Conservation (phyloP, 2,329 filamentous ascomycete species). For the Verticillium zaregamsianum region DNA sequence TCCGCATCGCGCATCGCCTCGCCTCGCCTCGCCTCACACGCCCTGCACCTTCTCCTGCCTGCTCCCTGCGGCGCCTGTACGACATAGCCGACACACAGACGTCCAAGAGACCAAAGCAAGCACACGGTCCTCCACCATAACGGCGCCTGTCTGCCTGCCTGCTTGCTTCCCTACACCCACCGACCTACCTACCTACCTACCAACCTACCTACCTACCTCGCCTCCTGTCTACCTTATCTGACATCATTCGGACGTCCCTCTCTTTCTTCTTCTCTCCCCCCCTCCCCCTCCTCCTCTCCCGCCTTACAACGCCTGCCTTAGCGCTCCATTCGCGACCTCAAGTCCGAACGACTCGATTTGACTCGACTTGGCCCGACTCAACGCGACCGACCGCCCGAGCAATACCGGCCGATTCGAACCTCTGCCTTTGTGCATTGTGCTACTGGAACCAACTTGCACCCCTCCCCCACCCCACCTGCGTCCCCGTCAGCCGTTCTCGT, state of each 20-base stretch:
- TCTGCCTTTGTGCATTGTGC: neutral
- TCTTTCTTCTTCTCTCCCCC: neutral
- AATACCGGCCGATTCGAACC: neutral
- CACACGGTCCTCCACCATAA: neutral
- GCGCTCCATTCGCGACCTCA: neutral
- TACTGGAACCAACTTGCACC: neutral
- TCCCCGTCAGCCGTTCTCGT: neutral
- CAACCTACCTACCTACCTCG: neutral
- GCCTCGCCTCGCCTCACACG: neutral
- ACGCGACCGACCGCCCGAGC: neutral
- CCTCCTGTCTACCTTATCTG: neutral
- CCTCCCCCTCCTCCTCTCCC: neutral
- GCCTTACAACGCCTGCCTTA: neutral
- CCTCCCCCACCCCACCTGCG: neutral
- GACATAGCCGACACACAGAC: neutral
- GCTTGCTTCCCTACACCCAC: neutral
- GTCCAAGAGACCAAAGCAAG: neutral
- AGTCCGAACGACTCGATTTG: neutral
- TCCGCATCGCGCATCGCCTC: neutral
- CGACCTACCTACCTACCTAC: neutral
- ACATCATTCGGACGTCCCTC: neutral
- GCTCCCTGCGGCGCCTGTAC: neutral
- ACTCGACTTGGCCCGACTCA: neutral
- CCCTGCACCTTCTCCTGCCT: neutral
- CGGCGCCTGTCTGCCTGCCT: neutral